phyloP scores from a whole-genome alignment of 805 yeast genomes.

The Yamadazyma olivae region DNA sequence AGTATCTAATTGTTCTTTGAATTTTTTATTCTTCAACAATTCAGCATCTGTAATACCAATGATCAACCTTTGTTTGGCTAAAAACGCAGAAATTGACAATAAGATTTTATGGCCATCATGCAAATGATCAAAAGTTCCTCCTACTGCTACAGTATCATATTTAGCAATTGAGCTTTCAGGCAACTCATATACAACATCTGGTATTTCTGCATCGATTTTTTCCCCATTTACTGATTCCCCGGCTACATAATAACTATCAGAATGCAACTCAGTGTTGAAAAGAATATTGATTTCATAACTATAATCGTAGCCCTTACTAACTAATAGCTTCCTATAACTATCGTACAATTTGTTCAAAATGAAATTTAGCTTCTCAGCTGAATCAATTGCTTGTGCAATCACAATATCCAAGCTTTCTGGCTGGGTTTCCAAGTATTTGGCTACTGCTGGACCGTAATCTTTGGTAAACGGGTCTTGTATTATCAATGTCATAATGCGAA shows the following conservation, averaged over 20 bases:
- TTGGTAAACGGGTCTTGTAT: constrained; percentile 7
- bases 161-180: not conserved
- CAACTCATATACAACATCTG: not conserved
- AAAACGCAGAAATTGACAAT: constrained; percentile 65
- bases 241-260: not conserved
- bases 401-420: constrained; percentile 20
- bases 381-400: constrained; percentile 17
- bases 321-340: constrained; percentile 19
- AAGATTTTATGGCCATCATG: constrained; percentile 94
- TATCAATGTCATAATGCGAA: constrained; percentile 6
- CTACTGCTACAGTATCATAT: constrained; percentile 56
- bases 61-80: constrained; percentile 54
- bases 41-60: constrained; percentile 83
- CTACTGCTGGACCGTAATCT: constrained; percentile 9
- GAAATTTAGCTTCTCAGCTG: constrained; percentile 22
- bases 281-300: constrained; percentile 27
- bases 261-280: constrained; percentile 16
- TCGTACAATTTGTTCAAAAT: constrained; percentile 29
- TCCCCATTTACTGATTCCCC: not conserved
- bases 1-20: constrained; percentile 58
- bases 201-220: constrained; percentile 1
- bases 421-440: not conserved
- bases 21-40: constrained; percentile 72
- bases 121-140: constrained; percentile 96
- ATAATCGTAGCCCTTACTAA: constrained; percentile 18